Evolutionary conservation across 2,329 filamentous ascomycete genomes (phyloP), one percentile per base, ranked within the genome.

Genomic region (Bipolaris bicolor): DNA sequence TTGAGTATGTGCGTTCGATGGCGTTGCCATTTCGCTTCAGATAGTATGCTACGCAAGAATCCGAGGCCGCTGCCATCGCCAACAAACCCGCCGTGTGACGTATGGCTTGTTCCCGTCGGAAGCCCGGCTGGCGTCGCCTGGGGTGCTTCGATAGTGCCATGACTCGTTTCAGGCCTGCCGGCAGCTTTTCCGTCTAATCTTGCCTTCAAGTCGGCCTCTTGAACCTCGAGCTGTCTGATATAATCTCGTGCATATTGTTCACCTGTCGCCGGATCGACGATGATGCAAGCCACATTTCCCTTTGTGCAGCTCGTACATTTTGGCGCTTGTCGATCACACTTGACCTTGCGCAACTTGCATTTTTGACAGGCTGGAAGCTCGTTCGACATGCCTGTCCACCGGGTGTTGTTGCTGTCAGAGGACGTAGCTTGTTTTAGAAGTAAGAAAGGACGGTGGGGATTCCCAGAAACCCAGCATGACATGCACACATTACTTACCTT

Each of bases 1-100:
- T 52, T 47, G 11, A 63, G 45, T 3, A 63, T 61, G 1, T 58
- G 54, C 2, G 49, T 34, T 16, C 62, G 55, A 20, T 63, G 62
- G 10, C 48, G 62, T 41, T 60, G 49, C 62, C 62, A 63, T 20
- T 59, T 63, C 7, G 50, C 39, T 7, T 64, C 55, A 6, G 62
- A 64, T 13, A 63, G 43, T 18, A 63, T 64, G 11, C 37, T 57
- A 16, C 62, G 57, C 15, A 64, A 31, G 37, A 64, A 64, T 11
- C 62, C 62, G 7, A 65, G 36, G 3, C 60, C 58, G 55, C 60
- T 65, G 13, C 62, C 58, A 49, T 65, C 60, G 7, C 60, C 60
- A n/a, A 63, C 62, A 40, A 57, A 65, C 1, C 58, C 55, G 24
- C 44, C 29, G 10, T 31, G 29, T 13, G 29, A 31, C 10, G 29